These are phyloP conservation scores for Talaromyces ruber DNA, from an alignment of 495 filamentous ascomycete genomes.

Conservation along the genomic window DNA sequence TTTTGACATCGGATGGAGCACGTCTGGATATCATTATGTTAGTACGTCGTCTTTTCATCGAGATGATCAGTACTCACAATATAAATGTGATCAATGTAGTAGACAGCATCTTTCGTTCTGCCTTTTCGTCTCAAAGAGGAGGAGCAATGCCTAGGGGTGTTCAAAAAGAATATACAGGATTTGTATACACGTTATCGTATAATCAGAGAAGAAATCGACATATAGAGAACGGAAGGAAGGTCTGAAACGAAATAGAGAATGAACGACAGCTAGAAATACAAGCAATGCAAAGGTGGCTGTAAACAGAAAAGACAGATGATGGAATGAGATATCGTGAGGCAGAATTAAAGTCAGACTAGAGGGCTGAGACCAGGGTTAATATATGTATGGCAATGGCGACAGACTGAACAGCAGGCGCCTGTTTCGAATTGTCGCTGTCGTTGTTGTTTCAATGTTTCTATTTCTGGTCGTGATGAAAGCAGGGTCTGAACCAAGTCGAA, in stretches of 20 bases:
- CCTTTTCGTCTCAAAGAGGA: background rate
- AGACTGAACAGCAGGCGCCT: background rate
- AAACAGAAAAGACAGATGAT: conserved; percentile 8
- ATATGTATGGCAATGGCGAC: background rate
- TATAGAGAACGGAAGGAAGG: background rate
- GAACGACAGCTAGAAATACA: conserved; percentile 8
- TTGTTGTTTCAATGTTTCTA: conserved; percentile 6
- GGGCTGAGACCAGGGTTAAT: background rate
- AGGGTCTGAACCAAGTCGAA: background rate
- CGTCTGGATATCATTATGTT: conserved; percentile 34
- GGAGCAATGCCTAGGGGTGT: background rate
- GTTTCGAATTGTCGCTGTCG: conserved; percentile 6
- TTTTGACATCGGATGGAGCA: conserved; percentile 55
- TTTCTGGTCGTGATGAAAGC: background rate
- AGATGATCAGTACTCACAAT: conserved; percentile 44
- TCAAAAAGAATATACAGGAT: conserved; percentile 5
- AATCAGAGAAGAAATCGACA: background rate
- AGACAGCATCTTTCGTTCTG: conserved; percentile 43
- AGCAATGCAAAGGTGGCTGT: conserved; percentile 2
- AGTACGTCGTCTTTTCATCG: background rate
- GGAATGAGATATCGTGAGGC: background rate
- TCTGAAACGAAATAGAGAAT: conserved; percentile 1
- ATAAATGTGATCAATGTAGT: conserved; percentile 70
- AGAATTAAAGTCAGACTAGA: background rate
- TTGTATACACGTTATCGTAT: background rate